Evolutionary conservation across 805 yeast species (phyloP).

Genomic region (Cyberlindnera misumaiensis): DNA sequence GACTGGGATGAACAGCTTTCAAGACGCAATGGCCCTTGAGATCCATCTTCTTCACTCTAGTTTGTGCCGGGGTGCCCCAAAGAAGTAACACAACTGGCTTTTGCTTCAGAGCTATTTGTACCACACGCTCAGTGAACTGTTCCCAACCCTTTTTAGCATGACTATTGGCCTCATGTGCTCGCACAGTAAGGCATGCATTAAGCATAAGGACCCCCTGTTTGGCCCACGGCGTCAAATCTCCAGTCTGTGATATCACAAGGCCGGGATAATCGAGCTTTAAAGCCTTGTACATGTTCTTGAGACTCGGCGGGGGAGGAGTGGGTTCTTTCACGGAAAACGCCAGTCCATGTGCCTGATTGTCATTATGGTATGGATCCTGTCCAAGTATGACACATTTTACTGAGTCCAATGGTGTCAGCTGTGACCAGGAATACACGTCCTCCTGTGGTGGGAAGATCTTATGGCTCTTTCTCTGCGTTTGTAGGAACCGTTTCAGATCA

Average conservation of each 20-base stretch:
- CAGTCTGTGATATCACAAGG: constrained; percentile 44
- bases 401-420: constrained; percentile 66
- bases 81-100: constrained; percentile 14
- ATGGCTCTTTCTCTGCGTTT: constrained; percentile 37
- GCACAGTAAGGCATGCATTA: constrained; percentile 85
- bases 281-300: constrained; percentile 80
- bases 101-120: constrained; percentile 50
- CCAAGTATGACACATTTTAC: constrained; percentile 82
- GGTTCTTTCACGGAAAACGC: constrained; percentile 90
- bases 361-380: constrained; percentile 94
- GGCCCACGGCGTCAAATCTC: constrained; percentile 78
- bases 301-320: constrained; percentile 80
- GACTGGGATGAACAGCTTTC: constrained; percentile 88
- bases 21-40: constrained; percentile 37
- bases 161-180: constrained; percentile 89
- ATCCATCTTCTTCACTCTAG: constrained; percentile 26
- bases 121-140: constrained; percentile 67
- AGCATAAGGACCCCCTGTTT: constrained; percentile 78
- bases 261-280: constrained; percentile 67
- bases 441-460: constrained; percentile 74
- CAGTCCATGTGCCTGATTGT: constrained; percentile 91
- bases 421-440: constrained; percentile 88
- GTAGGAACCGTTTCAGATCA: constrained; percentile 57
- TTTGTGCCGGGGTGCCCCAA: constrained; percentile 42
- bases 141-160: constrained; percentile 95